Conservation (phyloP, 1,284 basidiomycete species). For the Fomes fomentarius region DNA sequence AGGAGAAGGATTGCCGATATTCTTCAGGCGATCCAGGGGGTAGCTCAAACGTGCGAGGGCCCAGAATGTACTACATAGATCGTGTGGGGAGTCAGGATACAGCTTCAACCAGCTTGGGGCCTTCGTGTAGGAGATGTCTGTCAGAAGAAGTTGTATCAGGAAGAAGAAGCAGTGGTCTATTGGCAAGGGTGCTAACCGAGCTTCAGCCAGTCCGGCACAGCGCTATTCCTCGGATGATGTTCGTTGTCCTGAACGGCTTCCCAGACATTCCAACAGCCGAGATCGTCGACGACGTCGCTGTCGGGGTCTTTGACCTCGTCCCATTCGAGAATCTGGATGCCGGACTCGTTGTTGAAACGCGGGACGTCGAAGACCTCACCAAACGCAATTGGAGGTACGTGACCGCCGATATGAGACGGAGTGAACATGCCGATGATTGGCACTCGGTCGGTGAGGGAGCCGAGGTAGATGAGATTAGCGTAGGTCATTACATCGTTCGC, state of each 20-base stretch:
- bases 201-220: slow-evolving; percentile 45
- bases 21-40: slow-evolving; percentile 41
- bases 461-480: slow-evolving; percentile 72
- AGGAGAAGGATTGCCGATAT: slow-evolving; percentile 38
- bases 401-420: slow-evolving; percentile 64
- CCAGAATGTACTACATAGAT: slow-evolving; percentile 50
- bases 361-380: slow-evolving; percentile 48
- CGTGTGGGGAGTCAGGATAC: slow-evolving; percentile 39
- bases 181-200: slow-evolving; percentile 46
- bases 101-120: slow-evolving; percentile 47
- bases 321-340: slow-evolving; percentile 45
- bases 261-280: slow-evolving; percentile 78
- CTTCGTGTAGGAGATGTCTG: slow-evolving; percentile 54
- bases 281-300: slow-evolving; percentile 46
- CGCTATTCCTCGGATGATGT: slow-evolving; percentile 47
- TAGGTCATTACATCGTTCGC: slow-evolving; percentile 76
- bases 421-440: slow-evolving; percentile 67
- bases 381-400: slow-evolving; percentile 40
- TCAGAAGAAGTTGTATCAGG: background rate
- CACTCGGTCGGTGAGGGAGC: slow-evolving; percentile 61
- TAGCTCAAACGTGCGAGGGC: slow-evolving; percentile 48
- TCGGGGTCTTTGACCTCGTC: slow-evolving; percentile 41
- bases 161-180: background rate
- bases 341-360: slow-evolving; percentile 38
- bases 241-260: slow-evolving; percentile 52